Percentiles rank a stretch among this genome's conserved stretches.
These are phyloP conservation scores for Wickerhamiella domercqiae DNA, from an alignment of 805 yeast species.

Conservation along the genomic window DNA sequence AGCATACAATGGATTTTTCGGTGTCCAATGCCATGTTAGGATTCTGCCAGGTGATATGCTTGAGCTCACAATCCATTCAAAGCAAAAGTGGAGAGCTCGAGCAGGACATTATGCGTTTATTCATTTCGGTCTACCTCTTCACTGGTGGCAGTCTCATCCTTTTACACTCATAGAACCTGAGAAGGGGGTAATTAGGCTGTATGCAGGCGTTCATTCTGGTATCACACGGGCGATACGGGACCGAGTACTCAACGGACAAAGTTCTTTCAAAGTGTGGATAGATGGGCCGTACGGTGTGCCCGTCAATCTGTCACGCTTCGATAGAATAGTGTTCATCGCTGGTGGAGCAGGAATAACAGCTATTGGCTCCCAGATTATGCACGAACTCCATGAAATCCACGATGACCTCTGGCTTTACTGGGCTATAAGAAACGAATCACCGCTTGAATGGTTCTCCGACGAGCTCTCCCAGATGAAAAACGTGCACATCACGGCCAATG, in stretches of 20 bases:
- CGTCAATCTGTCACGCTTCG: conserved; percentile 33
- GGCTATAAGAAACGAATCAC: conserved; percentile 40
- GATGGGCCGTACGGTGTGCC: conserved; percentile 52
- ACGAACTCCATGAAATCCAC: conserved; percentile 6
- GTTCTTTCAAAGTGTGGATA: conserved; percentile 28
- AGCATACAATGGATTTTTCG: conserved; percentile 1
- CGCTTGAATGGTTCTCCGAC: conserved; percentile 37
- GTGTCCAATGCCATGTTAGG: conserved; percentile 1
- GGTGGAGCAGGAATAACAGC: conserved; percentile 67
- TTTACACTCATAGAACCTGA: conserved; percentile 29
- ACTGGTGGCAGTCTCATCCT: conserved; percentile 60
- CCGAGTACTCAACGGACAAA: conserved; percentile 21
- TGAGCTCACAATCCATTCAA: conserved; percentile 21
- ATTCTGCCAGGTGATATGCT: conserved; percentile 19
- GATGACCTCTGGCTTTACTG: conserved; percentile 36
- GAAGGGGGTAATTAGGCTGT: conserved; percentile 4
- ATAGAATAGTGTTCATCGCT: conserved; percentile 41
- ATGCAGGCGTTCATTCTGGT: conserved; percentile 30
- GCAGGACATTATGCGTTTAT: conserved; percentile 46
- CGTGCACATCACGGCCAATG: no score
- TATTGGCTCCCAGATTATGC: conserved; percentile 29
- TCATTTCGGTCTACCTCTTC: conserved; percentile 29
- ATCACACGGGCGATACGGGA: conserved; percentile 31
- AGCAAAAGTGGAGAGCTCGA: conserved; percentile 30
- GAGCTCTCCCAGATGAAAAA: conserved; percentile 14